Conservation (phyloP, 2,329 filamentous ascomycete genomes). For the Cladosporium oxysporum region DNA sequence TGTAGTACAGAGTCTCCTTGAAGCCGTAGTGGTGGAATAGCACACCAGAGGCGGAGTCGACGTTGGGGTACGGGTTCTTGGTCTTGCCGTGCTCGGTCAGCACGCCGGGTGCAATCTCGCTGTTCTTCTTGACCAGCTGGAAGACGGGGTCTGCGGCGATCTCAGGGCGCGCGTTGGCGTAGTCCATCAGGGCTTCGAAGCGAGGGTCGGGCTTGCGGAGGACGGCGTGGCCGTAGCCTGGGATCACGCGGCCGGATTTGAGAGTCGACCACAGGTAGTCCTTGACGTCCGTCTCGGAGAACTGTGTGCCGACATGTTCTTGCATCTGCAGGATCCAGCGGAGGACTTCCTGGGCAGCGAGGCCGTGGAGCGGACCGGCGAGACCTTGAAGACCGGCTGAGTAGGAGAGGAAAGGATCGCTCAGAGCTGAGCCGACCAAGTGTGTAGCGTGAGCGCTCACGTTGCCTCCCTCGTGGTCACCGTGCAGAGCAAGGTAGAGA, state of each 20-base stretch:
- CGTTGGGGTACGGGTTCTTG: slow-evolving; percentile 77
- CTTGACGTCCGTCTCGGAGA: slow-evolving; percentile 78
- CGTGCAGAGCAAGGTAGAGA: slow-evolving; percentile 92
- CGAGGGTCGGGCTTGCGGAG: slow-evolving; percentile 95
- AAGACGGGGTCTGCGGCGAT: slow-evolving; percentile 88
- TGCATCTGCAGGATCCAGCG: slow-evolving; percentile 98
- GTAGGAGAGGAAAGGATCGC: slow-evolving; percentile 94
- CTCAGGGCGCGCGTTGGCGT: slow-evolving; percentile 79
- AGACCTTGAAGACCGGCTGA: slow-evolving; percentile 93
- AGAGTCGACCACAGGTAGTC: slow-evolving; percentile 91
- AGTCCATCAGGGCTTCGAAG: slow-evolving; percentile 96
- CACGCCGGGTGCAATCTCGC: slow-evolving; percentile 84
- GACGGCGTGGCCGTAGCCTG: slow-evolving; percentile 93
- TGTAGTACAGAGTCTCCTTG: slow-evolving; percentile 95
- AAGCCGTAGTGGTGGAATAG: slow-evolving; percentile 98
- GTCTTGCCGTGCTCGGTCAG: slow-evolving; percentile 89
- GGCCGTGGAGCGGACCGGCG: slow-evolving; percentile 87
- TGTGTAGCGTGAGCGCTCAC: slow-evolving; percentile 96
- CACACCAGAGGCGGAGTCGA: slow-evolving; percentile 89
- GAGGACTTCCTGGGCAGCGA: slow-evolving; percentile 95
- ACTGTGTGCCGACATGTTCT: slow-evolving; percentile 74
- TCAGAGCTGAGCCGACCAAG: slow-evolving; percentile 89
- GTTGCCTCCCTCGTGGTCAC: slow-evolving; percentile 97
- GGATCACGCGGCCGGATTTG: slow-evolving; percentile 90
- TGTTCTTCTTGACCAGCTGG: slow-evolving; percentile 91